A percentile compares a stretch with the other conserved stretches of the same genome.
Evolutionary conservation across 768 basidiomycete species (phyloP).

Genomic region (Boletus rubroflammeus): DNA sequence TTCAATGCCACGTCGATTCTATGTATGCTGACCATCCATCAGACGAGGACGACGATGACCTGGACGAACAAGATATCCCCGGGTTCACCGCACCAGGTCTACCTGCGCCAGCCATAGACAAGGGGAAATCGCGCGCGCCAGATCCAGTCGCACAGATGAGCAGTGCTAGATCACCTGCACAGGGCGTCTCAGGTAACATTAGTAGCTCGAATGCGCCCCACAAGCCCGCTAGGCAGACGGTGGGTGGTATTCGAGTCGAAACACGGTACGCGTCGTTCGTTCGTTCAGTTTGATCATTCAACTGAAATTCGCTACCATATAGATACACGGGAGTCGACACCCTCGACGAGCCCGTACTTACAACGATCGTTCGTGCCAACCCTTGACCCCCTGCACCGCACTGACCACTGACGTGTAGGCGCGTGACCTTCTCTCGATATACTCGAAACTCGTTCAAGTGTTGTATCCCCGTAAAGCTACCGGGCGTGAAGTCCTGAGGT

Average conservation of each 20-base stretch:
- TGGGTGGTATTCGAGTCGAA: constrained; percentile 88
- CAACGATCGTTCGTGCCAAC: constrained; percentile 72
- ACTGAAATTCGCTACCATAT: not conserved
- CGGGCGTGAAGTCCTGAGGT: constrained; percentile 81
- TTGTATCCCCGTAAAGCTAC: constrained; percentile 77
- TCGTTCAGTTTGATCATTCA: not conserved
- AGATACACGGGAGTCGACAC: constrained; percentile 82
- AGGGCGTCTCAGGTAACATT: constrained; percentile 67
- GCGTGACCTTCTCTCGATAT: constrained; percentile 87
- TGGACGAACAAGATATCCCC: constrained; percentile 79
- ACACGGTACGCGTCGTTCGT: constrained; percentile 57
- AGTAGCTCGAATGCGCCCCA: constrained; percentile 45
- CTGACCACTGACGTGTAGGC: constrained; percentile 45
- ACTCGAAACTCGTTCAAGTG: constrained; percentile 90
- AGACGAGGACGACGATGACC: constrained; percentile 74
- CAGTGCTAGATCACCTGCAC: constrained; percentile 31
- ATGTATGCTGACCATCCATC: constrained; percentile 3
- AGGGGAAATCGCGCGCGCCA: constrained; percentile 68
- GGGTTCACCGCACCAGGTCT: constrained; percentile 68
- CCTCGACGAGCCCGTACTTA: constrained; percentile 85
- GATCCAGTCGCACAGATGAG: constrained; percentile 47
- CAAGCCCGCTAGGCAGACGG: constrained; percentile 52
- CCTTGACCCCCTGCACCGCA: constrained; percentile 1
- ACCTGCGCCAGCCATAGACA: constrained; percentile 46
- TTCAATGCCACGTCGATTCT: not conserved